Conservation (phyloP, 345 rosid species). For the Eucalyptus paniculata region DNA sequence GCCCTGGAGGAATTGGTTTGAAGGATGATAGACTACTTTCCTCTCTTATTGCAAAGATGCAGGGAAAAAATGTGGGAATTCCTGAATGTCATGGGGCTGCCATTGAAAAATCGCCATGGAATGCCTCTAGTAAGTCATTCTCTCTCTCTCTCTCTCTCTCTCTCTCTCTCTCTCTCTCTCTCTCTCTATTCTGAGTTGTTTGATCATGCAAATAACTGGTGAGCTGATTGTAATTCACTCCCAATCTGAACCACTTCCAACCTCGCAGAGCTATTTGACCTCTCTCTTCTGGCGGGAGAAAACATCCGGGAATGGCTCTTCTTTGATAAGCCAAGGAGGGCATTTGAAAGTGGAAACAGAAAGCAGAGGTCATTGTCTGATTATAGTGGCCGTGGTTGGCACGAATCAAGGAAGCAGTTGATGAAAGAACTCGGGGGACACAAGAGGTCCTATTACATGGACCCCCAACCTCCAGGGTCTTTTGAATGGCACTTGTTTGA, state of each 20-base stretch:
- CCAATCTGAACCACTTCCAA: background rate
- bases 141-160: background rate
- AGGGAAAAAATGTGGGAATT: slow-evolving; percentile 78
- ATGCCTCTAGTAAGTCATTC: slow-evolving; percentile 43
- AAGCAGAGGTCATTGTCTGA: slow-evolving; percentile 94
- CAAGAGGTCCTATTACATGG: slow-evolving; percentile 90
- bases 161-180: background rate
- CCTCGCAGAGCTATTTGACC: slow-evolving; percentile 63
- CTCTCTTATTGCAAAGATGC: slow-evolving; percentile 53
- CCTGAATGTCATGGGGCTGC: slow-evolving; percentile 91
- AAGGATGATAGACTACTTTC: slow-evolving; percentile 57
- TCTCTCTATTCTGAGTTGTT: too few species aligned
- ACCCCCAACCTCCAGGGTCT: slow-evolving; percentile 68
- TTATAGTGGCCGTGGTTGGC: slow-evolving; percentile 85
- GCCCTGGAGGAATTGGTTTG: slow-evolving; percentile 66
- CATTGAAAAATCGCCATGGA: slow-evolving; percentile 74
- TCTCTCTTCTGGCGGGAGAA: slow-evolving; percentile 54
- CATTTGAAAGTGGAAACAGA: slow-evolving; percentile 82
- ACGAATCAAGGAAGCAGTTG: slow-evolving; percentile 80
- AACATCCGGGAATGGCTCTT: slow-evolving; percentile 79
- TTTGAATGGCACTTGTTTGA: slow-evolving; percentile 84
- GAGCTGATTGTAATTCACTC: background rate
- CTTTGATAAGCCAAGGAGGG: slow-evolving; percentile 84
- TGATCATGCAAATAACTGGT: background rate
- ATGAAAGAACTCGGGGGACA: slow-evolving; percentile 72